Percentiles rank a stretch among this genome's conserved stretches.
These are phyloP conservation scores for Alnus rubra DNA, from an alignment of 306 rosid species.

Conservation along the genomic window DNA sequence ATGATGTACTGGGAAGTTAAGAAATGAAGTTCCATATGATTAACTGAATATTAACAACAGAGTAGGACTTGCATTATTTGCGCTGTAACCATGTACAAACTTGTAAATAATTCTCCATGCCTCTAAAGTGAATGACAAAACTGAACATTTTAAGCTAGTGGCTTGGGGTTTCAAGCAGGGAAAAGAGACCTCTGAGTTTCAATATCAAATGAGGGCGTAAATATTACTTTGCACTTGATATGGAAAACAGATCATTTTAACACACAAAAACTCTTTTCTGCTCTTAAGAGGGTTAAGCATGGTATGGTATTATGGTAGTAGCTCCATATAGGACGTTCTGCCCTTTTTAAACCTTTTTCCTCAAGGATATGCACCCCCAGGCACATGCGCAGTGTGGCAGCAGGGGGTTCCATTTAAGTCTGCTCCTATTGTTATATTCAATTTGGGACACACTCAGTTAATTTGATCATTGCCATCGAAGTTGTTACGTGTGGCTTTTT, in stretches of 20 bases:
- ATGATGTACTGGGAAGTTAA: neutral
- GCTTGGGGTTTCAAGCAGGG: neutral
- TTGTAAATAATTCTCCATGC: neutral
- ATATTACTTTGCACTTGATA: neutral
- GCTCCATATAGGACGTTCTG: neutral
- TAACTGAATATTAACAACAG: neutral
- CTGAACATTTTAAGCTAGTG: neutral
- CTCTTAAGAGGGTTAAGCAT: neutral
- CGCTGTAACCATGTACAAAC: neutral
- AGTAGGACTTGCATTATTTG: neutral
- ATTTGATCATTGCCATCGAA: neutral
- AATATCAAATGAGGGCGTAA: neutral
- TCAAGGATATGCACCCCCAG: neutral
- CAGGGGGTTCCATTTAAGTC: neutral
- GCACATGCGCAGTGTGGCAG: too few relatives aligned
- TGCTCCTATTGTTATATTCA: neutral
- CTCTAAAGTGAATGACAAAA: neutral
- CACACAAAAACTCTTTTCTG: neutral
- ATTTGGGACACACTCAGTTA: neutral
- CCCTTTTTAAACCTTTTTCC: neutral
- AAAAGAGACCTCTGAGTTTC: neutral
- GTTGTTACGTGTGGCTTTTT: neutral
- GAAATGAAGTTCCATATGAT: neutral
- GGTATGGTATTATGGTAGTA: neutral
- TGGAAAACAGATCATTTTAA: neutral